phyloP scores from a whole-genome alignment of 1,139 yeast genomes.

The Hemisphaericaspora xylanilytica region DNA sequence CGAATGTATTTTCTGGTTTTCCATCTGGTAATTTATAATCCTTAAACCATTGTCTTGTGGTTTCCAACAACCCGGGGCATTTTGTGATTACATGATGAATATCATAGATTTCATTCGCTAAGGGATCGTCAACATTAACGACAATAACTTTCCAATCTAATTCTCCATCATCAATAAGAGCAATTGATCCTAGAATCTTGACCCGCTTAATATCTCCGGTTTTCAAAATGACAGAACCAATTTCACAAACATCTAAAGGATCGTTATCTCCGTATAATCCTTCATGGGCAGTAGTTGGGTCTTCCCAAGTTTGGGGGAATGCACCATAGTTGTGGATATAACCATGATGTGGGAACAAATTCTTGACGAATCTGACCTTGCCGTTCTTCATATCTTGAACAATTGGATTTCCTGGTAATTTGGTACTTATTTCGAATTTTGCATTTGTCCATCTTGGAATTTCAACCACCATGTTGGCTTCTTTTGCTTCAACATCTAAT shows the following conservation, averaged over 20 bases:
- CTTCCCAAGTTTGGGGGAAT: constrained; percentile 95
- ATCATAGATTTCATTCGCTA: constrained; percentile 69
- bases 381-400: constrained; percentile 86
- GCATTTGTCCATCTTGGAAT: constrained; percentile 92
- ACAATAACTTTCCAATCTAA: constrained; percentile 92
- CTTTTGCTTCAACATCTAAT: constrained; percentile 60
- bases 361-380: constrained; percentile 76
- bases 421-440: constrained; percentile 78
- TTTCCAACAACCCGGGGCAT: constrained; percentile 78
- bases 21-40: constrained; percentile 91
- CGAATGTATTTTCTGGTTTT: constrained; percentile 82
- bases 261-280: constrained; percentile 85
- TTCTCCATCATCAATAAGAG: constrained; percentile 88
- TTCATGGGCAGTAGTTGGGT: constrained; percentile 63
- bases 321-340: constrained; percentile 93
- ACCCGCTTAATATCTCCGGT: constrained; percentile 81
- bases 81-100: constrained; percentile 72
- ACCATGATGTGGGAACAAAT: constrained; percentile 88
- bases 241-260: constrained; percentile 89
- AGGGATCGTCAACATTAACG: constrained; percentile 70
- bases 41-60: constrained; percentile 88
- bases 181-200: constrained; percentile 82
- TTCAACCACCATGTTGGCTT: constrained; percentile 84
- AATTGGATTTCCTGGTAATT: constrained; percentile 70
- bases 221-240: constrained; percentile 68